Percentiles rank a stretch among this genome's conserved stretches.
Evolutionary conservation across 2,329 filamentous ascomycete genomes (phyloP).

Genomic region (Ascochyta rabiei): DNA sequence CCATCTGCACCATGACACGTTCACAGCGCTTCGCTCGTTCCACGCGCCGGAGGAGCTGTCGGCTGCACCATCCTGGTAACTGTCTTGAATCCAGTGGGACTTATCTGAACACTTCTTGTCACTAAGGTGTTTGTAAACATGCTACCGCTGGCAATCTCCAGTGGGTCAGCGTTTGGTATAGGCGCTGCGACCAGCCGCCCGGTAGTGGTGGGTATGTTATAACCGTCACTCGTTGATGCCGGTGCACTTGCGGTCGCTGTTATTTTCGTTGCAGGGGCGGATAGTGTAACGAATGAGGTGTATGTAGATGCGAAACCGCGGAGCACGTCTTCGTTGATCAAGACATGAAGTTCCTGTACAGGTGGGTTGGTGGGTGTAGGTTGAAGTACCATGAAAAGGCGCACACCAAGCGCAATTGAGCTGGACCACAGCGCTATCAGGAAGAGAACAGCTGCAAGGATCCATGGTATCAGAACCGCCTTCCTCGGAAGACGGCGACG

Average conservation of each 20-base stretch:
- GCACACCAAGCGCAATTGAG: constrained; percentile 27
- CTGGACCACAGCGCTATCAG: constrained; percentile 30
- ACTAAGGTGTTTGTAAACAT: not conserved
- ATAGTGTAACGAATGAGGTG: not conserved
- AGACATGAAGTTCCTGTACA: constrained; percentile 24
- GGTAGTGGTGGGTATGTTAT: constrained; percentile 3
- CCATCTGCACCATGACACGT: constrained; percentile 6
- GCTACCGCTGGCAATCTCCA: not conserved
- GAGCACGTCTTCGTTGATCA: constrained; percentile 21
- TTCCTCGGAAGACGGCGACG: constrained; percentile 5
- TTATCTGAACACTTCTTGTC: not conserved
- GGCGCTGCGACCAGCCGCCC: constrained; percentile 3
- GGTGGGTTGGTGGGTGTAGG: constrained; percentile 6
- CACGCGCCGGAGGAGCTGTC: not conserved
- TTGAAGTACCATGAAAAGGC: constrained; percentile 23
- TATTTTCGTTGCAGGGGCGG: not conserved
- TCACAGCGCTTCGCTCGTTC: not conserved
- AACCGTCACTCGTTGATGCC: not conserved
- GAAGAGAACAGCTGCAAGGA: constrained; percentile 32
- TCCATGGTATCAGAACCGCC: constrained; percentile 30
- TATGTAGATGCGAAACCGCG: not conserved
- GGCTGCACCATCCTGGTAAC: constrained; percentile 3
- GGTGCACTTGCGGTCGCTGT: not conserved
- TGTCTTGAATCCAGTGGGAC: constrained; percentile 14
- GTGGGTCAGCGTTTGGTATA: not conserved